Conservation (phyloP, 164 flowering plant genomes). For the Liriodendron chinense region DNA sequence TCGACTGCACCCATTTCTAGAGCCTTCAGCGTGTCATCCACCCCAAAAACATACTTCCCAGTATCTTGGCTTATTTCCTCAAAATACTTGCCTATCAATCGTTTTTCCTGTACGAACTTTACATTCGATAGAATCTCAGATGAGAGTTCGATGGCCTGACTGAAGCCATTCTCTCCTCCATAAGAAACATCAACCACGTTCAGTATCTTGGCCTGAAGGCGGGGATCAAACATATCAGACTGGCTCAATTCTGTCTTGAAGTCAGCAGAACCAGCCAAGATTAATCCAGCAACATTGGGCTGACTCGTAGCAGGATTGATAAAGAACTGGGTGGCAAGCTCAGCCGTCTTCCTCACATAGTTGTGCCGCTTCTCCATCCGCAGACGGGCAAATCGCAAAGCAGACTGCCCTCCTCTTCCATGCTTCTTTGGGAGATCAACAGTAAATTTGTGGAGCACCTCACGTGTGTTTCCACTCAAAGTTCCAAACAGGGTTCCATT, state of each 20-base stretch:
- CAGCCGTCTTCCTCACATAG: slow-evolving; percentile 18
- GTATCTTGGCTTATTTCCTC: slow-evolving; percentile 19
- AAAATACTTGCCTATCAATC: slow-evolving; percentile 13
- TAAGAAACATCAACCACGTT: slow-evolving; percentile 20
- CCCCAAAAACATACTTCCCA: slow-evolving; percentile 14
- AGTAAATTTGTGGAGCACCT: slow-evolving; percentile 15
- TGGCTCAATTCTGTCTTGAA: slow-evolving; percentile 16
- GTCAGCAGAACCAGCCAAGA: slow-evolving; percentile 17
- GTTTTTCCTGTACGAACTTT: slow-evolving; percentile 16
- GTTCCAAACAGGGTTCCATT: slow-evolving; percentile 18
- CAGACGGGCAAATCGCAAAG: slow-evolving; percentile 14
- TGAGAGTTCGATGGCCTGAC: slow-evolving; percentile 13
- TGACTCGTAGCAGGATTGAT: slow-evolving; percentile 19
- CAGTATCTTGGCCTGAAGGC: slow-evolving; percentile 16
- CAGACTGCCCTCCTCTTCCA: slow-evolving; percentile 20
- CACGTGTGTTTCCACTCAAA: slow-evolving; percentile 15
- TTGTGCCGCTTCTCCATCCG: slow-evolving; percentile 19
- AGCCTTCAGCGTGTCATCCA: slow-evolving; percentile 16
- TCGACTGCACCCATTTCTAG: slow-evolving; percentile 15
- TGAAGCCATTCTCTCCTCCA: slow-evolving; percentile 18
- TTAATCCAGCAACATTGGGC: slow-evolving; percentile 17
- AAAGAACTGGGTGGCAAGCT: slow-evolving; percentile 15
- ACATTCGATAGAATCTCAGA: slow-evolving; percentile 14
- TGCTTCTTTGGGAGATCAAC: slow-evolving; percentile 17
- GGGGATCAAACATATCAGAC: slow-evolving; percentile 20